Base-by-base conservation (phyloP, 1,284 basidiomycete species). In the Cryptococcus amylolentus region DNA sequence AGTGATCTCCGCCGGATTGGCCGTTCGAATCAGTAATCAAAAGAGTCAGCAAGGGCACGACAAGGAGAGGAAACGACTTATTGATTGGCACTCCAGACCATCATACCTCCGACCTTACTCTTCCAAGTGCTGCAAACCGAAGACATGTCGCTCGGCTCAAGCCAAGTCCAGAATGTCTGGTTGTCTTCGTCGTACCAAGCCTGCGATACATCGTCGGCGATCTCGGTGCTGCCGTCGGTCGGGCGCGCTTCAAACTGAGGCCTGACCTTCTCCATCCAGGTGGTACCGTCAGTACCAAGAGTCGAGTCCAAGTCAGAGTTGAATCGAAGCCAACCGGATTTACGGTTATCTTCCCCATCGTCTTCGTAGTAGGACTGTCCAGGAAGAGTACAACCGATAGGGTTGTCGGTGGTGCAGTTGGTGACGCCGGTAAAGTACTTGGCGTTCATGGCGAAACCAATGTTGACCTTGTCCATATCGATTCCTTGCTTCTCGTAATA, bases 381-480 rank as follows among this genome's bases (percentile, higher is more conserved):
- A 10, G 56, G 59, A 55, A 70, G 56, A 5, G 48, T 13, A 39
- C 68, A 70, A 4, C 61, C 67, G 44, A 68, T 51, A 9, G 58
- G 57, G 8, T 58, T 37, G 7, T 48, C 7, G 8, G 54, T 20
- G 10, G 59, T 53, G 39, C 56, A 60, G 27, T 35, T 13, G 4
- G 50, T n/a, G n/a, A 26, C 37, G 16, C 42, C 40, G 20, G 47
- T 13, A 72, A 79, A 75, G 51, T 51, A 68, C 54, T 68, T 71
- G 31, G 67, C 65, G 48, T 67, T 66, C 61, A 66, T 67, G 2
- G 66, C 55, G 54, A 62, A 69, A 14, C 69, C 69, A 12, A 71
- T 59, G 42, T 62, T 63, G 14, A 61, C 38, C 52, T 69, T 69
- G 2, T 50, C 38, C 26, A 49, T 35, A 7, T 42, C 50, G 26